A percentile compares a stretch with the other conserved stretches of the same genome.
phyloP scores from a whole-genome alignment of 345 rosid genomes.

The Pugionium dolabratum region DNA sequence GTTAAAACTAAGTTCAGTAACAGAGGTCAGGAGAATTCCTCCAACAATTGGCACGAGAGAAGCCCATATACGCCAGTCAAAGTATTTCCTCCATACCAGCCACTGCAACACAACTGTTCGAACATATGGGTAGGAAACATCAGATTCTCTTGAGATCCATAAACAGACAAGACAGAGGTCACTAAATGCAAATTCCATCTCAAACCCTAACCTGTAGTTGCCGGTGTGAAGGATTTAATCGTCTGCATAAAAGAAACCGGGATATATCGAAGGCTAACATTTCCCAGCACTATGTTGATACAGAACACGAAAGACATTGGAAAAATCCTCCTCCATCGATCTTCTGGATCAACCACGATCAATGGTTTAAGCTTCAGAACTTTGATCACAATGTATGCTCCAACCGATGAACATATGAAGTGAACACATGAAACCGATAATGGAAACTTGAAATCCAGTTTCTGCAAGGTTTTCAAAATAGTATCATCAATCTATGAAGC shows the following conservation, averaged over 20 bases:
- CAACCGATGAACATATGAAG: slow-evolving; percentile 94
- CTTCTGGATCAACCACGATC: slow-evolving; percentile 85
- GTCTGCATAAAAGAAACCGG: slow-evolving; percentile 99
- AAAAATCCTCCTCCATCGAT: slow-evolving; percentile 93
- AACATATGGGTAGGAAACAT: not conserved
- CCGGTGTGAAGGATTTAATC: slow-evolving; percentile 97
- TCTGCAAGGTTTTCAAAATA: slow-evolving; percentile 45
- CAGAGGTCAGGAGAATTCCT: slow-evolving; percentile 88
- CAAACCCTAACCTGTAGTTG: slow-evolving; percentile 79
- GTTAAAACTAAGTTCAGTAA: slow-evolving; percentile 93
- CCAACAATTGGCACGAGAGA: slow-evolving; percentile 88
- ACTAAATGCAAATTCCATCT: too few relatives aligned
- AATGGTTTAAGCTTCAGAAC: slow-evolving; percentile 88
- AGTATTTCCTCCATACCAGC: slow-evolving; percentile 88
- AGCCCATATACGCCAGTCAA: slow-evolving; percentile 94
- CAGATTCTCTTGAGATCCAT: slow-evolving; percentile 23
- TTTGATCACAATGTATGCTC: slow-evolving; percentile 89
- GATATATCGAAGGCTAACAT: slow-evolving; percentile 90
- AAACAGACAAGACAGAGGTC: not conserved
- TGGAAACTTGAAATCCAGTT: slow-evolving; percentile 97
- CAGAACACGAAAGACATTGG: slow-evolving; percentile 99
- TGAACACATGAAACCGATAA: slow-evolving; percentile 87
- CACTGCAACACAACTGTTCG: slow-evolving; percentile 82
- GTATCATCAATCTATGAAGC: too few relatives aligned
- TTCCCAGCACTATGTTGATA: slow-evolving; percentile 93